Evolutionary conservation across 2,329 filamentous ascomycete genomes (phyloP), one percentile per base, ranked within the genome.

Genomic region (Fusarium duplospermum): DNA sequence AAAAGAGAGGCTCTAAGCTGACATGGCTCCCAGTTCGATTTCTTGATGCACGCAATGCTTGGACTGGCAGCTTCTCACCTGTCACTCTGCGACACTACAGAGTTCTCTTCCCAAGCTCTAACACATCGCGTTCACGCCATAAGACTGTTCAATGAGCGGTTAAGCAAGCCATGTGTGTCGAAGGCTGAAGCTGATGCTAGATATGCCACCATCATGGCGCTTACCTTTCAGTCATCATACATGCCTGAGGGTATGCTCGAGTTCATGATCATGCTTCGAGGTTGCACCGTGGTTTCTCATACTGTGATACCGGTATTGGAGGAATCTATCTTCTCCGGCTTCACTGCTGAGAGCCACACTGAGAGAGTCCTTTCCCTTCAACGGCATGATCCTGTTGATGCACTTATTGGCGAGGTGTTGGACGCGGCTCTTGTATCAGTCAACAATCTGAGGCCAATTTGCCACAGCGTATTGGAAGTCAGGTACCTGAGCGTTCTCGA

Each of bases 241-340:
- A 81, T 84, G 81, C 60, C 77, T 2, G 81, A 83, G 18, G 81
- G 80, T 31, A 81, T 84, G 81, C 63, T 69, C n/a, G 82, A 84
- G 47, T 84, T 82, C 42, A 36, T 83, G 7, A 60, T 76, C 4
- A 69, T 75, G 66, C 73, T 81, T 10, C 73, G 82, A n/a, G 82
- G 82, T 1, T 83, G 82, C 52, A 72, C 63, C 8, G 56, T 75
- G 2, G 61, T 76, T 31, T 60, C 64, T 6, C 20, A 40, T n/a
- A 33, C 36, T 10, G 45, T 69, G 22, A 27, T 52, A 14, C 27
- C 42, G 3, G 33, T 20, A 4, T 57, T 61, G n/a, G 36, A 57
- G 14, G 72, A 72, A 8, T 66, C 63, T 3, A 20, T 67, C 18
- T 73, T 74, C 36, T 33, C 11, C 3, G 45, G 45, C 22, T 71